phyloP scores from a whole-genome alignment of 2,329 filamentous ascomycete genomes.

The Paecilomyces sp. region DNA sequence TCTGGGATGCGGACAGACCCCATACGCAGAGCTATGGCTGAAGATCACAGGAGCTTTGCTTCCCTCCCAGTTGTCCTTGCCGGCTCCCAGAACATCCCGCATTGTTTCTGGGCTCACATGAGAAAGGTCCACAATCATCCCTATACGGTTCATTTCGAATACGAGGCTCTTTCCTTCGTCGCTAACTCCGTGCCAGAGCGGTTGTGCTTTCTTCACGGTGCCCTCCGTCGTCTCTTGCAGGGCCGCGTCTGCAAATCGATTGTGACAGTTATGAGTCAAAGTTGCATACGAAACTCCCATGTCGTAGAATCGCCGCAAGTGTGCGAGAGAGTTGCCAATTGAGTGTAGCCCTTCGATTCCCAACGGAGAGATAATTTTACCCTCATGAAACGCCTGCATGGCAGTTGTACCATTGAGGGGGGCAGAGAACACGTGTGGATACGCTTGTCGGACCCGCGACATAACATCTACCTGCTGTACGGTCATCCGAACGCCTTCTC shows the following conservation, averaged over 20 bases:
- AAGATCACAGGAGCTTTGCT: constrained; percentile 80
- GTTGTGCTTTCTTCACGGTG: constrained; percentile 30
- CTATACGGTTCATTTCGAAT: constrained; percentile 86
- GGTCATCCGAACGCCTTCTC: constrained; percentile 22
- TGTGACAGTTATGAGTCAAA: constrained; percentile 90
- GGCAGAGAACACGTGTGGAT: constrained; percentile 46
- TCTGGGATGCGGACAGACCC: constrained; percentile 76
- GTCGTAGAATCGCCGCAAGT: constrained; percentile 65
- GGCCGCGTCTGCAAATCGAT: constrained; percentile 80
- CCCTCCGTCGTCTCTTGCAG: constrained; percentile 38
- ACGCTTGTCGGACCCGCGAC: constrained; percentile 25
- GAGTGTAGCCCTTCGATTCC: constrained; percentile 87
- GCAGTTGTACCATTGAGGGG: constrained; percentile 55
- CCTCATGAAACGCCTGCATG: constrained; percentile 51
- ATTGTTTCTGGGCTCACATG: constrained; percentile 77
- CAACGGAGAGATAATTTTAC: constrained; percentile 67
- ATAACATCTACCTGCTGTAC: constrained; percentile 31
- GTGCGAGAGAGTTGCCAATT: constrained; percentile 67
- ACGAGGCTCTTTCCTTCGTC: constrained; percentile 61
- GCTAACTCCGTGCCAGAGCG: constrained; percentile 58
- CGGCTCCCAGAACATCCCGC: constrained; percentile 67
- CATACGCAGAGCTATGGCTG: constrained; percentile 76
- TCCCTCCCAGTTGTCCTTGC: constrained; percentile 56
- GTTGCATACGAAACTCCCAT: constrained; percentile 84
- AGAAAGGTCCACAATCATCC: constrained; percentile 86